Base-by-base conservation (phyloP, 2,329 filamentous ascomycete species). In the Achaetomium macrosporum region DNA sequence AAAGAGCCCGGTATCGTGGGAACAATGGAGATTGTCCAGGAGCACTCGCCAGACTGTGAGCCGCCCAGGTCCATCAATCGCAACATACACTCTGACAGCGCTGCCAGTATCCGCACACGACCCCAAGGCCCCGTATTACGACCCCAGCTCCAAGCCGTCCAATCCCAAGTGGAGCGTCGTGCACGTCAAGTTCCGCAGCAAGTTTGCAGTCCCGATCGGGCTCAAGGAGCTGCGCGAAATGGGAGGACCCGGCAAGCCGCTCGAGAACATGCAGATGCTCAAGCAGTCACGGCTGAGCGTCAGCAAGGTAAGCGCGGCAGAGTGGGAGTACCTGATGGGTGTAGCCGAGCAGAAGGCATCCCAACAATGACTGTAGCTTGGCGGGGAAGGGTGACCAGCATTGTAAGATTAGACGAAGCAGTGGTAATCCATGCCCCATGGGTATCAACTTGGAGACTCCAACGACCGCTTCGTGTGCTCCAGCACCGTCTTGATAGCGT, bases 1-100 rank as follows among this genome's bases (percentile, higher is more conserved):
- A 95, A 95, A 67, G 81, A 85, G 20, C 90, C 91, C 0, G 92
- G 88, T 2, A 90, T 97, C 44, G 90, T 85, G 1, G 91, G 91
- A 1, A 81, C 85, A 16, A 91, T 96, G 87, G 87, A 93, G 64
- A 87, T 99, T 57, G 90, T 95, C 15, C 78, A 82, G 59, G 91
- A 96, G 66, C 87, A 89, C 60, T 85, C 85, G 2, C 79, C 88
- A 9, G 93, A 99, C 63, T 72, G 87, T 88, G 71, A 61, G 79
- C 29, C 12, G 31, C 43, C 20, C 30, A 42, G 40, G 15, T 41
- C 12, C 17, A 55, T 20, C 51, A 10, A 20, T 12, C 20, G 2
- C 37, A 29, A 37, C 25, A 29, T 6, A 8, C 2, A 15, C 15
- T 5, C 42, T 47, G n/a, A 47, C 17, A 15, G 4, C 35, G 35